Percentiles rank a stretch among this genome's conserved stretches.
These are phyloP conservation scores for Xylaria sp. DNA, from an alignment of 2,329 filamentous ascomycete genomes.

Conservation along the genomic window DNA sequence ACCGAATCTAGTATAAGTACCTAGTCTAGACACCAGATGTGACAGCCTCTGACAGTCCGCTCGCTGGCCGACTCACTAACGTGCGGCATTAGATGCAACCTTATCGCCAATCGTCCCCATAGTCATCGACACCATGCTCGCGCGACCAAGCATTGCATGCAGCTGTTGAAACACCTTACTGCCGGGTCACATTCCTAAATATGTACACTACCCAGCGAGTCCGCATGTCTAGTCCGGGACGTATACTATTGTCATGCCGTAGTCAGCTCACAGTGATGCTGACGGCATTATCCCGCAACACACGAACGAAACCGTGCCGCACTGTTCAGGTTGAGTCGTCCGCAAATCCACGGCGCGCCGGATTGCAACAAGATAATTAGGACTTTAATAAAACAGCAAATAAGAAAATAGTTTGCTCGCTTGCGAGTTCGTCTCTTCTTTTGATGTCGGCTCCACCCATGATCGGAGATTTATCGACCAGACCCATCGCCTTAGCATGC, in stretches of 20 bases:
- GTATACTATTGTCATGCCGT: background rate
- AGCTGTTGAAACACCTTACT: slow-evolving; percentile 27
- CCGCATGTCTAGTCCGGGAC: background rate
- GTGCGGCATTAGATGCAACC: slow-evolving; percentile 4
- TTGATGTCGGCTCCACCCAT: background rate
- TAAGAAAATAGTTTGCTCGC: slow-evolving; percentile 9
- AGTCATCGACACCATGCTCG: slow-evolving; percentile 2
- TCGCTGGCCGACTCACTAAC: slow-evolving; percentile 15
- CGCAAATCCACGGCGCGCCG: no score
- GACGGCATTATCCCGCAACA: no score
- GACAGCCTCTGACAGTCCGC: background rate
- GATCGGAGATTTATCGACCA: slow-evolving; percentile 24
- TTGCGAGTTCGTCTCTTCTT: slow-evolving; percentile 6
- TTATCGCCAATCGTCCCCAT: slow-evolving; percentile 10
- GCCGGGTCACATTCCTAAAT: slow-evolving; percentile 2
- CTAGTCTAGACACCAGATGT: background rate
- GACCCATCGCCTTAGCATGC: slow-evolving; percentile 6
- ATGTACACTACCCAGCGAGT: background rate
- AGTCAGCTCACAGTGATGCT: slow-evolving; percentile 5
- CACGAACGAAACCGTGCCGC: background rate
- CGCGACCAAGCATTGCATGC: slow-evolving; percentile 11
- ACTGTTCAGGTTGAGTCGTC: background rate
- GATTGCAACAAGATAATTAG: background rate
- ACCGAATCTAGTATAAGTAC: no score
- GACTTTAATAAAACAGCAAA: background rate